A percentile compares a stretch with the other conserved stretches of the same genome.
These are phyloP conservation scores for Amanita polypyramis DNA, from an alignment of 768 basidiomycete species.

Conservation along the genomic window DNA sequence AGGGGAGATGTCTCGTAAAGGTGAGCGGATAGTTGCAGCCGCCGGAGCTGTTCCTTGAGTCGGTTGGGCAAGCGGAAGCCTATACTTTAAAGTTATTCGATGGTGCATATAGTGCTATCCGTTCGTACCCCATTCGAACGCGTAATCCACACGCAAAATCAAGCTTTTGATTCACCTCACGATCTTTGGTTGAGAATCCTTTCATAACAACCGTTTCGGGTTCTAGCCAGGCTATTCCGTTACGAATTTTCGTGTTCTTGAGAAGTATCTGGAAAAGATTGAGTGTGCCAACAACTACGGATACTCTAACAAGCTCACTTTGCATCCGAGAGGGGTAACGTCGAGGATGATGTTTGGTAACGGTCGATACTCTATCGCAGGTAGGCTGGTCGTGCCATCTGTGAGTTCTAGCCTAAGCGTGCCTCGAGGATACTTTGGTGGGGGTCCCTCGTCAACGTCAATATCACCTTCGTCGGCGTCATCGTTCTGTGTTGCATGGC, in stretches of 20 bases:
- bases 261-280: constrained; percentile 47
- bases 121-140: constrained; percentile 54
- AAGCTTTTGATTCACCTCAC: constrained; percentile 43
- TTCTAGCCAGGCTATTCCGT: constrained; percentile 71
- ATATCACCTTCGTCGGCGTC: constrained; percentile 44
- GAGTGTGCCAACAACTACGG: not conserved
- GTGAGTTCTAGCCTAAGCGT: constrained; percentile 70
- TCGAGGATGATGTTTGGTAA: constrained; percentile 61
- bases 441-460: constrained; percentile 59
- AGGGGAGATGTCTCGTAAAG: constrained; percentile 19
- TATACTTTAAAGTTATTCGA: constrained; percentile 1
- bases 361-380: constrained; percentile 70
- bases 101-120: constrained; percentile 1
- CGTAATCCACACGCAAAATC: constrained; percentile 56
- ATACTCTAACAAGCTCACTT: constrained; percentile 34
- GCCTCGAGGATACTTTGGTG: constrained; percentile 73
- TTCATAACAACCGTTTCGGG: constrained; percentile 51
- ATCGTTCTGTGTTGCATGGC: constrained; percentile 27
- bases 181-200: constrained; percentile 54
- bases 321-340: constrained; percentile 71
- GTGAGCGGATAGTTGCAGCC: constrained; percentile 13
- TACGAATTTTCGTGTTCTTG: constrained; percentile 54
- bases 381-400: constrained; percentile 62
- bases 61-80: constrained; percentile 12
- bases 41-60: constrained; percentile 12